Percentiles rank a stretch among this genome's conserved stretches.
These are phyloP conservation scores for Rhodotorula paludigena DNA, from an alignment of 768 basidiomycete species.

Conservation along the genomic window DNA sequence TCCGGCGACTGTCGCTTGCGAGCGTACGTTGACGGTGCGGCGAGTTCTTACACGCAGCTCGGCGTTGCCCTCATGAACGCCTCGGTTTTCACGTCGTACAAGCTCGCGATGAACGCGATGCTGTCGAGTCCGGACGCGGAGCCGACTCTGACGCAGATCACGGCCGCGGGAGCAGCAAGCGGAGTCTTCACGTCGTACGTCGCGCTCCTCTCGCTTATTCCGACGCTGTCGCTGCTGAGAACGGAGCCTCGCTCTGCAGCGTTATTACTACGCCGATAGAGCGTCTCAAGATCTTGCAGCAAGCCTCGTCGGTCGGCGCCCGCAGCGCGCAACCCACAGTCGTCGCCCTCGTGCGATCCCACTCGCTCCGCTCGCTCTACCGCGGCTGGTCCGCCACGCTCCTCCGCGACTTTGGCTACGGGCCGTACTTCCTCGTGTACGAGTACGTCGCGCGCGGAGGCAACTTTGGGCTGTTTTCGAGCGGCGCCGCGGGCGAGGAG, in stretches of 20 bases:
- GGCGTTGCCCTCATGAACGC: slow-evolving; percentile 75
- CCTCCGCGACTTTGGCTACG: slow-evolving; percentile 73
- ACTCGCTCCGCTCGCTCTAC: slow-evolving; percentile 52
- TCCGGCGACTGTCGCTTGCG: too few species aligned
- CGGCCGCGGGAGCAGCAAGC: slow-evolving; percentile 71
- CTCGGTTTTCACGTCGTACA: slow-evolving; percentile 77
- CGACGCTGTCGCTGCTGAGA: background rate
- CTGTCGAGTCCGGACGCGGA: slow-evolving; percentile 51
- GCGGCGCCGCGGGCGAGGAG: background rate
- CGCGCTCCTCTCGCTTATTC: background rate
- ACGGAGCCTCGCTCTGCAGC: slow-evolving; percentile 49
- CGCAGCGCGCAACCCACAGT: slow-evolving; percentile 14
- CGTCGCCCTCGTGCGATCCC: slow-evolving; percentile 11
- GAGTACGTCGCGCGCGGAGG: slow-evolving; percentile 45
- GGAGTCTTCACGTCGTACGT: slow-evolving; percentile 75
- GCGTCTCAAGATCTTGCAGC: slow-evolving; percentile 79
- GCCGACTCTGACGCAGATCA: slow-evolving; percentile 67
- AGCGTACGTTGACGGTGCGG: too few species aligned
- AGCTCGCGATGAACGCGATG: slow-evolving; percentile 68
- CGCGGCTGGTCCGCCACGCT: slow-evolving; percentile 70
- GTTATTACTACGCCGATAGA: slow-evolving; percentile 77
- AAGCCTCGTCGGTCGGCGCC: slow-evolving; percentile 49
- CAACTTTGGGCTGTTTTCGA: slow-evolving; percentile 1
- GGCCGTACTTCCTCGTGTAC: slow-evolving; percentile 70
- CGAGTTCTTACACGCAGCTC: slow-evolving; percentile 57